Conservation (phyloP, 2,329 filamentous ascomycete genomes). For the Grosmannia penicillata region DNA sequence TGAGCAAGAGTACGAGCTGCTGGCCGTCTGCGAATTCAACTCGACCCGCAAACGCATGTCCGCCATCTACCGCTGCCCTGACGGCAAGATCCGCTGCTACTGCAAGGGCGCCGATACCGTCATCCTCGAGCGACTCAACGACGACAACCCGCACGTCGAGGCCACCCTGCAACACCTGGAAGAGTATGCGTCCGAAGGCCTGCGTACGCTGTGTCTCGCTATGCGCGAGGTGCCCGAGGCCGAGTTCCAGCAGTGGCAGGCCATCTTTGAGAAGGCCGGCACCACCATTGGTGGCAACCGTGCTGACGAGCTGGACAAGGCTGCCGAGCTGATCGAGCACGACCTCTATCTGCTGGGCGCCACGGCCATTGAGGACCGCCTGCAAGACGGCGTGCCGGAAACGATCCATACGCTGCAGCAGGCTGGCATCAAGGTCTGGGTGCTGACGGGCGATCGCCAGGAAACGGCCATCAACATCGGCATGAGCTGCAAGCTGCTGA, state of each 20-base stretch:
- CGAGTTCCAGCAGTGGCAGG: conserved; percentile 77
- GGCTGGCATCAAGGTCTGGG: conserved; percentile 97
- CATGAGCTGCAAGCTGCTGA: conserved; percentile 98
- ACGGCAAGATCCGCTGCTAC: conserved; percentile 87
- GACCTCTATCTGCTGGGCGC: conserved; percentile 85
- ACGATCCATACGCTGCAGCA: conserved; percentile 95
- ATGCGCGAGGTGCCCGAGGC: conserved; percentile 86
- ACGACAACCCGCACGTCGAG: conserved; percentile 77
- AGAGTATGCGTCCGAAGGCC: conserved; percentile 91
- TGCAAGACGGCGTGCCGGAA: conserved; percentile 95
- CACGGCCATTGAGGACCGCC: conserved; percentile 90
- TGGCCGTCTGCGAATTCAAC: conserved; percentile 99
- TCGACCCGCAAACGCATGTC: conserved; percentile 97
- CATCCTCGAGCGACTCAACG: conserved; percentile 76
- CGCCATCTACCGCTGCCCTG: conserved; percentile 87
- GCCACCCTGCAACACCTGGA: conserved; percentile 89
- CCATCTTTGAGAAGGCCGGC: conserved; percentile 72
- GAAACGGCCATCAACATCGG: conserved; percentile 99
- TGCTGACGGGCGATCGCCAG: conserved; percentile 90
- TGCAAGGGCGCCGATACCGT: conserved; percentile 97
- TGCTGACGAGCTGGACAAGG: conserved; percentile 91
- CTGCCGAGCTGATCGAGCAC: conserved; percentile 86
- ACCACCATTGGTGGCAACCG: conserved; percentile 88
- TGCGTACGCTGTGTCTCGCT: conserved; percentile 86
- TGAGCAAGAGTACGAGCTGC: conserved; percentile 70